Conservation (phyloP, 2,329 filamentous ascomycete species). For the Bipolaris gigantea region DNA sequence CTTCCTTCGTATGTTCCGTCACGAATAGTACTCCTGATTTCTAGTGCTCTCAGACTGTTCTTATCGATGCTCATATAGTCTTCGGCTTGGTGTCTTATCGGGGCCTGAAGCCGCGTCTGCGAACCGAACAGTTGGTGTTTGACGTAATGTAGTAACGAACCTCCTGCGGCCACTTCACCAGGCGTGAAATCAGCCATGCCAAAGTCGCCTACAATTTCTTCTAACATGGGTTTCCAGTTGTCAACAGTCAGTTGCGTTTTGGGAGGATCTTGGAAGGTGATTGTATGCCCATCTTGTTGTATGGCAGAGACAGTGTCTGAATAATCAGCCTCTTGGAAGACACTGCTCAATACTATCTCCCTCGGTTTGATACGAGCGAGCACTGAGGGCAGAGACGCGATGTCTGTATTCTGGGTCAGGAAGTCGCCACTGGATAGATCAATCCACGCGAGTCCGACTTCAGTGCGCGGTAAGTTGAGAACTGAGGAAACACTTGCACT, state of each 20-base stretch:
- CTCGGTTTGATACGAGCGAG: conserved; percentile 80
- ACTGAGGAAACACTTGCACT: conserved; percentile 36
- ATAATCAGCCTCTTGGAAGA: conserved; percentile 58
- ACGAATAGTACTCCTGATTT: conserved; percentile 82
- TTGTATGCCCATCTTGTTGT: conserved; percentile 71
- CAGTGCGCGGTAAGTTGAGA: conserved; percentile 45
- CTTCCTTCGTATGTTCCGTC: conserved; percentile 81
- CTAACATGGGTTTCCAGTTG: conserved; percentile 77
- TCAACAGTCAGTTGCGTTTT: conserved; percentile 53
- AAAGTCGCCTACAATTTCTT: conserved; percentile 65
- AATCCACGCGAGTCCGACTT: conserved; percentile 84
- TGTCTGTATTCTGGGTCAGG: conserved; percentile 74
- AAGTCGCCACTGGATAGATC: conserved; percentile 96
- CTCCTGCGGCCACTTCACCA: conserved; percentile 75
- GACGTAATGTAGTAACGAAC: conserved; percentile 82
- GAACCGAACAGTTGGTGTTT: conserved; percentile 74
- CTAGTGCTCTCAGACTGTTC: conserved; percentile 84
- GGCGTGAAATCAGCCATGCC: conserved; percentile 61
- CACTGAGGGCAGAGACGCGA: conserved; percentile 74
- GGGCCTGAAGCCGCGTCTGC: conserved; percentile 80
- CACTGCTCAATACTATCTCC: conserved; percentile 75
- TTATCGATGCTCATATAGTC: conserved; percentile 90
- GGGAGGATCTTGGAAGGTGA: conserved; percentile 67
- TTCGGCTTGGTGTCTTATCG: conserved; percentile 70
- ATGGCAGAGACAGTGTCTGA: conserved; percentile 68